A percentile compares a stretch with the other conserved stretches of the same genome.
Evolutionary conservation across 176 grass and related monocot species (phyloP).

Genomic region (Bonia amplexicaulis): DNA sequence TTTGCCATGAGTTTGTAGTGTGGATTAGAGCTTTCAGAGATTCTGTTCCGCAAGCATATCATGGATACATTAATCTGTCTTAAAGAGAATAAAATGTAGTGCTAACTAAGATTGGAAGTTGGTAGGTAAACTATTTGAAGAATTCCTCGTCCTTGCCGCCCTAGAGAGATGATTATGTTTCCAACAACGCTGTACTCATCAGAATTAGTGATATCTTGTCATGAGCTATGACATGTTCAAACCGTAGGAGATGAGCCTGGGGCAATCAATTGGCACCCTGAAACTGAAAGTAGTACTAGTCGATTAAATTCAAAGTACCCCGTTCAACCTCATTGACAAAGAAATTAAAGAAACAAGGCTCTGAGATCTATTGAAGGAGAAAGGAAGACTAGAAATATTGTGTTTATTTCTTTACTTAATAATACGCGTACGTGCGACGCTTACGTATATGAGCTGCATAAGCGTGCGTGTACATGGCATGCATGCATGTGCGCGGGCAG

Average conservation of each 20-base stretch:
- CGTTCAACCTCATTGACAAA: background rate
- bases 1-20: constrained; percentile 16
- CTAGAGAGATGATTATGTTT: background rate
- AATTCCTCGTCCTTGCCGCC: background rate
- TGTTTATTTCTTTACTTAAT: too few relatives aligned
- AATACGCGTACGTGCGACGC: constrained; percentile 25
- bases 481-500: constrained; percentile 11
- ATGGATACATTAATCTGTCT: background rate
- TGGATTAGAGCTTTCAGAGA: background rate
- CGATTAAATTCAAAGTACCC: background rate
- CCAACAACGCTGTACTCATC: background rate
- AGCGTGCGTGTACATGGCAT: background rate
- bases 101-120: background rate
- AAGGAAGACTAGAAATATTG: too few relatives aligned
- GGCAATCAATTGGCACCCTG: background rate
- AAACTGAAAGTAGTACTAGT: background rate
- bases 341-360: background rate
- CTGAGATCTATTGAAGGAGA: too few relatives aligned
- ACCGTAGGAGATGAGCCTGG: background rate
- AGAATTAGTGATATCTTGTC: background rate
- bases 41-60: background rate
- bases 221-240: background rate
- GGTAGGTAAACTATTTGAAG: background rate
- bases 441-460: background rate
- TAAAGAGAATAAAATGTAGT: background rate